These are phyloP conservation scores for Euphrasia confusa DNA, from an alignment of 257 asterid genomes.

Conservation along the genomic window DNA sequence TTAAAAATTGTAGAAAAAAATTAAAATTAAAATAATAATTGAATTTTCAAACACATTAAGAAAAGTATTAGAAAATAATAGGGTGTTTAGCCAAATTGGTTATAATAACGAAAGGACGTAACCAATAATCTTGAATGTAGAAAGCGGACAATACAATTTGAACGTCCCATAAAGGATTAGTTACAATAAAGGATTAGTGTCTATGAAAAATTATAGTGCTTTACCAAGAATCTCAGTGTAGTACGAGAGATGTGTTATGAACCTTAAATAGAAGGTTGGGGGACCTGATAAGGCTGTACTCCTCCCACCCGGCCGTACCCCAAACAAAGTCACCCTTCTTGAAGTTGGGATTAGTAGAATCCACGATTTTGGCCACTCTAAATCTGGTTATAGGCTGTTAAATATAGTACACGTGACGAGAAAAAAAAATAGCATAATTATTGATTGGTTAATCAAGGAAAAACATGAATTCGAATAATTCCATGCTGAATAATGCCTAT, in stretches of 20 bases:
- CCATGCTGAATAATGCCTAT: too few species aligned
- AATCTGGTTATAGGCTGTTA: slow-evolving; percentile 31
- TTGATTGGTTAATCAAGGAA: too few species aligned
- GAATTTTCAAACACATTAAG: too few species aligned
- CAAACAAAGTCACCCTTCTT: slow-evolving; percentile 35
- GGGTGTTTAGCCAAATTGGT: too few species aligned
- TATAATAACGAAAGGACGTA: too few species aligned
- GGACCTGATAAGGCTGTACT: slow-evolving; percentile 28
- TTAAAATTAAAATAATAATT: too few species aligned
- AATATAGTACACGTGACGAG: background rate
- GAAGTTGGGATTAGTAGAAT: slow-evolving; percentile 30
- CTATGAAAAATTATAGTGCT: background rate
- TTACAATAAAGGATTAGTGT: background rate
- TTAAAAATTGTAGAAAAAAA: background rate
- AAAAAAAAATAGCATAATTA: background rate
- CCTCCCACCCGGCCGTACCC: slow-evolving; percentile 40
- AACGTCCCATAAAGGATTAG: too few species aligned
- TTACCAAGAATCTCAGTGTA: slow-evolving; percentile 44
- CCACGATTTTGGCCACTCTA: slow-evolving; percentile 33
- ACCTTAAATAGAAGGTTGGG: background rate
- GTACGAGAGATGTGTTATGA: slow-evolving; percentile 36
- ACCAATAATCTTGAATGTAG: too few species aligned
- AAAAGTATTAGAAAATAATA: too few species aligned
- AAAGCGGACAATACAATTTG: too few species aligned
- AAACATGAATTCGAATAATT: too few species aligned